Evolutionary conservation across 2,329 filamentous ascomycete genomes (phyloP).

Genomic region (Macrophomina pseudophaseolina): DNA sequence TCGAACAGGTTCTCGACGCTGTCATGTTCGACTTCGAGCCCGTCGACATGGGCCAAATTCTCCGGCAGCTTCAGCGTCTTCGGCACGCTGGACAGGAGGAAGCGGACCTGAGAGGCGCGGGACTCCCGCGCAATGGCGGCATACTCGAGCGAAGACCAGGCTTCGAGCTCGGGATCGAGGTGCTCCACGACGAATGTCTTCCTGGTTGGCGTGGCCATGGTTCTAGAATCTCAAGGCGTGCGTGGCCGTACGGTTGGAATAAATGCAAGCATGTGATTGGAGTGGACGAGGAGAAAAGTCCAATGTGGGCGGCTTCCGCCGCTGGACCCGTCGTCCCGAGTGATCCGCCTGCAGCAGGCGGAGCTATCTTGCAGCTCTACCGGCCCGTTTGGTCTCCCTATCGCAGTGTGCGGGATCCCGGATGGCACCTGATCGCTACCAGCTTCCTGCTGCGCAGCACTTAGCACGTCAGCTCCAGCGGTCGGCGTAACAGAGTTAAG

Average conservation of each 20-base stretch:
- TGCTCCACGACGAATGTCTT: conserved; percentile 96
- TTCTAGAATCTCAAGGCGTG: conserved; percentile 2
- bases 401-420: background rate
- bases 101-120: conserved; percentile 66
- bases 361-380: conserved; percentile 20
- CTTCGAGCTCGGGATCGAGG: conserved; percentile 89
- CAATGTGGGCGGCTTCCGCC: conserved; percentile 8
- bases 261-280: background rate
- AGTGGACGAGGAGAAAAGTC: background rate
- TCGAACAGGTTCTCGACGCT: conserved; percentile 84
- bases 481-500: background rate
- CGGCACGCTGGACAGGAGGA: conserved; percentile 84
- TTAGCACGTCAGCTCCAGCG: conserved; percentile 10
- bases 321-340: background rate
- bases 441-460: conserved; percentile 4
- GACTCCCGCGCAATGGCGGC: conserved; percentile 84
- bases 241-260: background rate
- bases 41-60: conserved; percentile 63
- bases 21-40: conserved; percentile 73
- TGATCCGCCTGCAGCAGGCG: conserved; percentile 8
- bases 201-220: conserved; percentile 29
- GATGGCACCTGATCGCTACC: conserved; percentile 1
- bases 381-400: conserved; percentile 11
- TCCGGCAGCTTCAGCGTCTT: conserved; percentile 63
- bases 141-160: conserved; percentile 95